These are phyloP conservation scores for Macrotyloma uniflorum DNA, from an alignment of 306 rosid species.

Conservation along the genomic window DNA sequence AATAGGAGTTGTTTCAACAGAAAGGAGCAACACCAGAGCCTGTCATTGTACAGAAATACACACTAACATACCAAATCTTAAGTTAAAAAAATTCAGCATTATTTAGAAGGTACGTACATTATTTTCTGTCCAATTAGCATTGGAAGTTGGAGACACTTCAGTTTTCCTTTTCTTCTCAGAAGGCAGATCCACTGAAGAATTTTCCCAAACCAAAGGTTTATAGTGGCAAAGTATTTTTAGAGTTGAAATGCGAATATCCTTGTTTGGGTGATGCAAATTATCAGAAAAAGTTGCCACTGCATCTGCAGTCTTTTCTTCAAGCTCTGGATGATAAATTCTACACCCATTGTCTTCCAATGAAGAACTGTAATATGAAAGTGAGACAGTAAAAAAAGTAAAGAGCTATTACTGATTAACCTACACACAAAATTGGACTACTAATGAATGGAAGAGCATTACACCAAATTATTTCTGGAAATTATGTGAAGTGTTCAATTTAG, in stretches of 20 bases:
- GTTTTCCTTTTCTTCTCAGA: conserved; percentile 58
- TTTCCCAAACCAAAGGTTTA: conserved; percentile 49
- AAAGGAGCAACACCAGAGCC: conserved; percentile 74
- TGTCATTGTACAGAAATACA: conserved; percentile 52
- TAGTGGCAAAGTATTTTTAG: conserved; percentile 73
- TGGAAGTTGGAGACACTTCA: conserved; percentile 48
- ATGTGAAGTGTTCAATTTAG: not conserved
- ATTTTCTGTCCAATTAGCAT: conserved; percentile 34
- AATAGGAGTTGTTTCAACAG: conserved; percentile 74
- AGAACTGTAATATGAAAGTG: conserved; percentile 50
- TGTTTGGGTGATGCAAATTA: conserved; percentile 69
- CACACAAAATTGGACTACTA: not conserved
- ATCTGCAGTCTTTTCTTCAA: conserved; percentile 46
- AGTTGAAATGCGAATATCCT: conserved; percentile 71
- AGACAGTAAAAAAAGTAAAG: conserved; percentile 36
- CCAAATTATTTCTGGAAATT: not conserved
- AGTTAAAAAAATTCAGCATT: conserved; percentile 19
- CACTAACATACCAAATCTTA: conserved; percentile 14
- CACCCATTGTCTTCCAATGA: conserved; percentile 46
- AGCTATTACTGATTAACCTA: not conserved
- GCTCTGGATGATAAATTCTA: conserved; percentile 55
- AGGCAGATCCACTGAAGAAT: conserved; percentile 51
- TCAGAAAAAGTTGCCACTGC: conserved; percentile 62
- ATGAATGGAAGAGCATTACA: not conserved
- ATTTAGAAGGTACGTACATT: conserved; percentile 58